Base-by-base conservation (phyloP, 2,329 filamentous ascomycete genomes). In the Pseudocercospora ulei region DNA sequence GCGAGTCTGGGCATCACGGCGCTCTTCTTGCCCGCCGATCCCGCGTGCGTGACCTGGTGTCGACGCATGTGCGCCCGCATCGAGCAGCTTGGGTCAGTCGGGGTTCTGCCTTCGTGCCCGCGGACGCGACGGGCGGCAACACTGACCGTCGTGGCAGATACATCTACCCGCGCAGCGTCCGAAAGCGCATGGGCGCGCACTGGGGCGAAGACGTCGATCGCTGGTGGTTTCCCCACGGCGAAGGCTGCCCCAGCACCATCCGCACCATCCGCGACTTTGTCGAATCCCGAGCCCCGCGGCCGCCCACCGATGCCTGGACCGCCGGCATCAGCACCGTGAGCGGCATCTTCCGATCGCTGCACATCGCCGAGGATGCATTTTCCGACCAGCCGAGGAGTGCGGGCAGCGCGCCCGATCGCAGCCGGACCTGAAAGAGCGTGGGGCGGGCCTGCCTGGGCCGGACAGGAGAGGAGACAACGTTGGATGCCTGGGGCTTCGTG, bases 141-240 rank as follows among this genome's bases (percentile, higher is more conserved):
- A 28, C 17, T 29, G 27, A 20, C 35, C 20, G 14, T 19, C 9
- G 11, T 36, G 16, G 35, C 46, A 95, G 88, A 24, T 94, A 92
- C 58, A 81, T 94, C 14, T 87, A 84, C 51, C 80, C 87, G 1
- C 67, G 75, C 18, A 74, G 75, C 7, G 78, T 88, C 52, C 80
- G 88, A 41, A 69, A 65, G 19, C 78, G 79, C 49, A 80, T 96
- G 72, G 76, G 82, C 19, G 72, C 81, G 30, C 61, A 84, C 14
- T 94, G 90, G 70, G 68, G 73, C 43, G 73, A 83, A 8, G 76
- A 78, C 12, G 76, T 86, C 37, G 74, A 75, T 28, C 71, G 79
- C 41, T 95, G 86, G 84, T 98, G 90, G 90, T 72, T 95, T 2
- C 83, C 86, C 2, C 73, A 90, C 58, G 75, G 84, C 46, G 81